Percentiles rank a stretch among this genome's conserved stretches.
Evolutionary conservation across 768 basidiomycete genomes (phyloP).

Genomic region (Russula earlei): DNA sequence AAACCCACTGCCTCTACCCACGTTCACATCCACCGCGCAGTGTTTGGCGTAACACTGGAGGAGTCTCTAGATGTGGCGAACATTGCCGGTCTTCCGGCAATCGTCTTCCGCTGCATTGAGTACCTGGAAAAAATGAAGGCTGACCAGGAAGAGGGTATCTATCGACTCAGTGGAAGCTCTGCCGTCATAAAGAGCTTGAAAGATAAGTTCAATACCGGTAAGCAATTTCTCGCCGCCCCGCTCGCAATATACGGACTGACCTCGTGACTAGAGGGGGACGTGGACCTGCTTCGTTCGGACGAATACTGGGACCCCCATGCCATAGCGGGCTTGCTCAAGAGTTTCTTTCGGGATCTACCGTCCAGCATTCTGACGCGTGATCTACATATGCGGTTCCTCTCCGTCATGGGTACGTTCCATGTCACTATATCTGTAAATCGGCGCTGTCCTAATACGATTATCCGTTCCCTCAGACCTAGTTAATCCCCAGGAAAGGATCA

Average conservation of each 20-base stretch:
- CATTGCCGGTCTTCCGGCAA: conserved; percentile 85
- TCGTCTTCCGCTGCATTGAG: conserved; percentile 91
- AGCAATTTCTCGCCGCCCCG: conserved; percentile 21
- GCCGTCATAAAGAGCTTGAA: conserved; percentile 90
- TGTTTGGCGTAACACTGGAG: conserved; percentile 82
- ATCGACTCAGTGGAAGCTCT: conserved; percentile 88
- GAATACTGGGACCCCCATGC: conserved; percentile 98
- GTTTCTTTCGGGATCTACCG: conserved; percentile 88
- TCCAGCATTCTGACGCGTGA: conserved; percentile 88
- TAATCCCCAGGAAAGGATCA: conserved; percentile 79
- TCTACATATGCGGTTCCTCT: conserved; percentile 81
- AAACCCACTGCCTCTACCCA: conserved; percentile 31
- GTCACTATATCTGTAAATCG: conserved; percentile 5
- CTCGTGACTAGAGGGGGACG: conserved; percentile 73
- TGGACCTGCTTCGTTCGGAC: conserved; percentile 77
- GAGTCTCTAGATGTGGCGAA: conserved; percentile 84
- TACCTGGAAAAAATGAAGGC: conserved; percentile 92
- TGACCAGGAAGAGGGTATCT: conserved; percentile 95
- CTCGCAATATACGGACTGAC: background rate
- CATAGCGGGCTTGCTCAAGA: conserved; percentile 89
- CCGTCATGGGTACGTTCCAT: conserved; percentile 75
- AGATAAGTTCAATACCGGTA: conserved; percentile 87
- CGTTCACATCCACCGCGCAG: conserved; percentile 52
- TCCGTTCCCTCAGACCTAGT: conserved; percentile 58
- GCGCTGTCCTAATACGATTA: conserved; percentile 6